phyloP scores from a whole-genome alignment of 129 eudicot genomes.

The Dittrichia graveolens region DNA sequence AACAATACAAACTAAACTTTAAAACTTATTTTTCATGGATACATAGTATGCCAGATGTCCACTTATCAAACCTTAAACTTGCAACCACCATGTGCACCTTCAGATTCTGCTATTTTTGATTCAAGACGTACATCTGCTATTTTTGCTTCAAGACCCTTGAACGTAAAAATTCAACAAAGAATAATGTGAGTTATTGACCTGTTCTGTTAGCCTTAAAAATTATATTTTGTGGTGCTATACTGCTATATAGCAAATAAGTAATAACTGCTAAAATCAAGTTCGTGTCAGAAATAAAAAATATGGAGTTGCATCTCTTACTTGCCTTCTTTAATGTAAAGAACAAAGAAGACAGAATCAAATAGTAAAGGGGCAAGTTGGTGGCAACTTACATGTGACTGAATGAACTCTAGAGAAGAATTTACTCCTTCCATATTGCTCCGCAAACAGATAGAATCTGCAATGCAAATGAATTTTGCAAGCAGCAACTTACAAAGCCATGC shows the following conservation, averaged over 20 bases:
- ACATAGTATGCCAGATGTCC: conserved; percentile 8
- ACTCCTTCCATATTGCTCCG: conserved; percentile 56
- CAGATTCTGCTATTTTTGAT: conserved; percentile 25
- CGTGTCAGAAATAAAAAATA: neutral
- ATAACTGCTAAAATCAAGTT: conserved; percentile 13
- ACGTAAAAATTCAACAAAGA: conserved; percentile 22
- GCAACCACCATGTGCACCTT: conserved; percentile 33
- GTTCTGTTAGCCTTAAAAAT: conserved; percentile 15
- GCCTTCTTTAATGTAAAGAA: neutral
- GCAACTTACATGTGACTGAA: conserved; percentile 49
- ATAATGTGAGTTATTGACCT: conserved; percentile 15
- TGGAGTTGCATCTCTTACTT: neutral
- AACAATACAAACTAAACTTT: conserved; percentile 2
- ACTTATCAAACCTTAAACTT: conserved; percentile 59
- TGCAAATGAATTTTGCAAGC: conserved; percentile 10
- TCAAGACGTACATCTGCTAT: conserved; percentile 32
- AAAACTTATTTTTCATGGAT: conserved; percentile 1
- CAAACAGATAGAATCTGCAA: conserved; percentile 52
- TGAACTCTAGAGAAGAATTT: conserved; percentile 43
- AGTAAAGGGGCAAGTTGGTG: neutral
- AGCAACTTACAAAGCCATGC: conserved; percentile 4
- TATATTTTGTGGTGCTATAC: neutral
- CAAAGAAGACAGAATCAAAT: neutral
- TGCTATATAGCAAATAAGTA: neutral
- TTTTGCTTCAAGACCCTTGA: conserved; percentile 49